These are phyloP conservation scores for Coniochaeta hoffmannii DNA, from an alignment of 2,329 filamentous ascomycete genomes.

Conservation along the genomic window DNA sequence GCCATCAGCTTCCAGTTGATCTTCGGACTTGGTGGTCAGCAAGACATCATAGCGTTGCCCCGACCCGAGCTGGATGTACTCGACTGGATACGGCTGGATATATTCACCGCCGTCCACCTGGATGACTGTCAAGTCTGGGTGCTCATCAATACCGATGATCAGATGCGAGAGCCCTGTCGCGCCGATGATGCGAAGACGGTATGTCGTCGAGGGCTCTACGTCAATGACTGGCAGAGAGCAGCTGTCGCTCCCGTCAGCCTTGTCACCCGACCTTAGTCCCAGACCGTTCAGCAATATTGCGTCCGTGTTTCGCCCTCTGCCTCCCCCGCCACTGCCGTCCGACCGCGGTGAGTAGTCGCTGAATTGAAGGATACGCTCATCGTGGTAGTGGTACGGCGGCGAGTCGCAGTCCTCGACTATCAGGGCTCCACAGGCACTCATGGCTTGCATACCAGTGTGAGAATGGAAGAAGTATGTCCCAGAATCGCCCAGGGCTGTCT, in stretches of 20 bases:
- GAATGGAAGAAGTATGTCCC: conserved; percentile 65
- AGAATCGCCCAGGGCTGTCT: conserved; percentile 40
- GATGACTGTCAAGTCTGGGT: conserved; percentile 49
- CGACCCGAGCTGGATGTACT: conserved; percentile 45
- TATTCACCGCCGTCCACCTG: conserved; percentile 52
- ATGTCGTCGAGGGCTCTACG: conserved; percentile 52
- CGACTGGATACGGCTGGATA: conserved; percentile 36
- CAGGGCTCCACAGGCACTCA: conserved; percentile 48
- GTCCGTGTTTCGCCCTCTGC: conserved; percentile 44
- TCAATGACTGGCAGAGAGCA: conserved; percentile 45
- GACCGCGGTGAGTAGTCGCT: conserved; percentile 49
- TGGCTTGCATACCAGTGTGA: conserved; percentile 55
- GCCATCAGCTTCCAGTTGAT: conserved; percentile 29
- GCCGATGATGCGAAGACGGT: conserved; percentile 55
- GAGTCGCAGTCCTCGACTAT: conserved; percentile 45
- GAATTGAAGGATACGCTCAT: conserved; percentile 48
- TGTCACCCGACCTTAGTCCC: conserved; percentile 31
- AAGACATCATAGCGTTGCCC: conserved; percentile 56
- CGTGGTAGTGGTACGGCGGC: conserved; percentile 53
- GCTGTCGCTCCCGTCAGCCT: conserved; percentile 18
- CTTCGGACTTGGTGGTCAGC: conserved; percentile 41
- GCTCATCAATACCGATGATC: conserved; percentile 47
- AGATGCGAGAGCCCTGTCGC: conserved; percentile 46
- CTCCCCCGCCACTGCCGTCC: conserved; percentile 44
- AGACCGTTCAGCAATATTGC: conserved; percentile 52